phyloP scores from a whole-genome alignment of 2,329 filamentous ascomycete genomes.

The Neonectria hederae region DNA sequence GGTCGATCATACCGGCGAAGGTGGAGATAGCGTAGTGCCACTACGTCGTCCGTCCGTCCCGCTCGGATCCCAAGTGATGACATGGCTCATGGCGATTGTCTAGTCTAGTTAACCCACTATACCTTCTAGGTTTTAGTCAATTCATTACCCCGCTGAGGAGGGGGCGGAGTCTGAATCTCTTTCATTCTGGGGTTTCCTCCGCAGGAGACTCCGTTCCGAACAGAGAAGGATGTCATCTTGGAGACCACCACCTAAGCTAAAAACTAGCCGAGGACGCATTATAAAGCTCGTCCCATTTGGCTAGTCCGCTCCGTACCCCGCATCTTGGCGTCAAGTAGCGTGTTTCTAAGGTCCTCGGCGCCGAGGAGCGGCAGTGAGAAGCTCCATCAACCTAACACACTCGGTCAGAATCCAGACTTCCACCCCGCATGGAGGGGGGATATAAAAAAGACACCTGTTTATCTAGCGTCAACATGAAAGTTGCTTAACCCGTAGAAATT shows the following conservation, averaged over 20 bases:
- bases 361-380: conserved; percentile 17
- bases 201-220: background rate
- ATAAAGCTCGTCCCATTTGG: background rate
- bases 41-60: too few relatives aligned
- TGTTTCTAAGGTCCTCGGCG: background rate
- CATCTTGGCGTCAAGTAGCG: conserved; percentile 2
- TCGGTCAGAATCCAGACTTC: too few relatives aligned
- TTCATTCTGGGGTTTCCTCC: background rate
- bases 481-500: background rate
- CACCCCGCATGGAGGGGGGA: background rate
- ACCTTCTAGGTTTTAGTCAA: background rate
- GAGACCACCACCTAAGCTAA: background rate
- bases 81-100: background rate
- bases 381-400: background rate
- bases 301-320: conserved; percentile 2
- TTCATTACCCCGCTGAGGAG: background rate
- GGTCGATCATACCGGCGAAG: background rate
- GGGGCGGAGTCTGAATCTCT: background rate
- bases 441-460: too few relatives aligned
- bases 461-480: background rate
- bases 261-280: background rate
- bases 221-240: too few relatives aligned
- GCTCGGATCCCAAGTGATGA: background rate
- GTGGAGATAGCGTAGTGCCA: background rate
- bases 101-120: background rate